phyloP scores from a whole-genome alignment of 1,139 yeast genomes.

The Nakaseomyces bracarensis region DNA sequence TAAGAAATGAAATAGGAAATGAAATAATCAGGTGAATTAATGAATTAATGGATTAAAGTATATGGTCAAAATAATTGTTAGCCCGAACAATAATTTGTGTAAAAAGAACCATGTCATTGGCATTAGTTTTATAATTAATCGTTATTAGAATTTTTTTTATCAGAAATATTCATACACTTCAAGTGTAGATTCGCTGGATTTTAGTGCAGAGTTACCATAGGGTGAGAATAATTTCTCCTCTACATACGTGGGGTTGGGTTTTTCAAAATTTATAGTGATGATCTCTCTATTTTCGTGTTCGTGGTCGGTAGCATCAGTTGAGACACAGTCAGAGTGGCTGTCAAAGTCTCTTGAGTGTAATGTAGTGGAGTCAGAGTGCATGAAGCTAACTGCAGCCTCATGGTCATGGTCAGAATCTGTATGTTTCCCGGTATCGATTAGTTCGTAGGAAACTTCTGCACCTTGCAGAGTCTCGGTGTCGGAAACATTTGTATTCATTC shows the following conservation, averaged over 20 bases:
- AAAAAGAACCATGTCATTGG: no score
- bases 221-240: neutral
- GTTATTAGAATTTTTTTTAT: no score
- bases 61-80: no score
- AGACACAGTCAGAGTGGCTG: conserved; percentile 7
- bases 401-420: neutral
- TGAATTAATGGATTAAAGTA: no score
- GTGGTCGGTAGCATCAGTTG: conserved; percentile 6
- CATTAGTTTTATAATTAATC: no score
- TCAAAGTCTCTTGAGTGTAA: conserved; percentile 7
- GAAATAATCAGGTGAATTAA: no score
- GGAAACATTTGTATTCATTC: neutral
- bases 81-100: no score
- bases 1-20: no score
- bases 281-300: neutral
- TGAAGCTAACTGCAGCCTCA: neutral
- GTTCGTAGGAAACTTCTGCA: neutral
- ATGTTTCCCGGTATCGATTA: neutral
- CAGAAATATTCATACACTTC: conserved; percentile 1
- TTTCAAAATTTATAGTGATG: neutral
- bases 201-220: neutral
- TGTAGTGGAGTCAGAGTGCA: conserved; percentile 6
- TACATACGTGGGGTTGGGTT: neutral
- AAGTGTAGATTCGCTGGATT: neutral
- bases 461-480: conserved; percentile 4